Percentiles rank a stretch among this genome's conserved stretches.
Conservation (phyloP, 2,329 filamentous ascomycete species). For the Grosmannia huntii region DNA sequence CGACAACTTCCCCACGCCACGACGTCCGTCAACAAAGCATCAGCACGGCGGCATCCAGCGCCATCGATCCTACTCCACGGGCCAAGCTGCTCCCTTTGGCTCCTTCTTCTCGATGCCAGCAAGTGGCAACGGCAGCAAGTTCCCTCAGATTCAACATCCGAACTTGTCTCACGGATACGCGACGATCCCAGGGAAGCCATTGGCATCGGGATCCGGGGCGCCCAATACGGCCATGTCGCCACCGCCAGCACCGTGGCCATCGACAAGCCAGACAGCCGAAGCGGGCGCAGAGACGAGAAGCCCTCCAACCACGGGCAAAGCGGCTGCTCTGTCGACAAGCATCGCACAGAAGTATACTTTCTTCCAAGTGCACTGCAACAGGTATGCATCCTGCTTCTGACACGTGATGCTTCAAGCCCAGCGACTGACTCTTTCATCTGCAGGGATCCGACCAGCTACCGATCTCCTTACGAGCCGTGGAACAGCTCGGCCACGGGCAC, state of each 20-base stretch:
- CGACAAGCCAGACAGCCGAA: not conserved
- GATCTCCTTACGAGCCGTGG: constrained; percentile 45
- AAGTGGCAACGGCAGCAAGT: constrained; percentile 5
- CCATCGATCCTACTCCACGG: constrained; percentile 12
- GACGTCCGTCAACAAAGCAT: constrained; percentile 5
- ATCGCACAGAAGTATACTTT: constrained; percentile 39
- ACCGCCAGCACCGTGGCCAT: not conserved
- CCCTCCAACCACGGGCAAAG: not conserved
- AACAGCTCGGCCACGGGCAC: constrained; percentile 42
- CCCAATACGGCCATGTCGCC: not conserved
- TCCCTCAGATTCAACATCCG: constrained; percentile 14
- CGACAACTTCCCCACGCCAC: constrained; percentile 12
- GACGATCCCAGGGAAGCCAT: constrained; percentile 5
- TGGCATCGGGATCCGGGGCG: not conserved
- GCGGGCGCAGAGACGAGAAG: not conserved
- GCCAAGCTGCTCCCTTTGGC: constrained; percentile 16
- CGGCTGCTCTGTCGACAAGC: constrained; percentile 4
- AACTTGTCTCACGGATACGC: constrained; percentile 12
- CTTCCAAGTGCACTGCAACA: constrained; percentile 38
- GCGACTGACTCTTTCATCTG: constrained; percentile 9
- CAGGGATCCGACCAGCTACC: constrained; percentile 42
- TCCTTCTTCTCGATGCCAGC: constrained; percentile 11
- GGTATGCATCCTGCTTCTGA: constrained; percentile 35
- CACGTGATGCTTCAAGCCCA: not conserved
- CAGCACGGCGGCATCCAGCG: constrained; percentile 3